These are phyloP conservation scores for Gynandropsis gynandra DNA, from an alignment of 345 rosid genomes.

Conservation along the genomic window DNA sequence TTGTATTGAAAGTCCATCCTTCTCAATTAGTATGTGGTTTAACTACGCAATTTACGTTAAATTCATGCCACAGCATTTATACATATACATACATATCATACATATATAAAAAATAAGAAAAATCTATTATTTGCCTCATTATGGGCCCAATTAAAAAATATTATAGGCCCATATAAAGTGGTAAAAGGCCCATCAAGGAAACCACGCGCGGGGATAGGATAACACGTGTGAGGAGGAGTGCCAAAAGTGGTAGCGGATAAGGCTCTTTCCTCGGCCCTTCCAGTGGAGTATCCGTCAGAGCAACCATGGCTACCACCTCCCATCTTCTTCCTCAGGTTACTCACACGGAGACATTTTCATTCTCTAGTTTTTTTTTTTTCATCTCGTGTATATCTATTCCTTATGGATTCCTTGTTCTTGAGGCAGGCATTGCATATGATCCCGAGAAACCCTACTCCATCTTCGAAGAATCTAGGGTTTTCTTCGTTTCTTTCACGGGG, in stretches of 20 bases:
- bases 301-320: slow-evolving; percentile 38
- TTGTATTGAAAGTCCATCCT: too few species aligned
- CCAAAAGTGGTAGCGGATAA: slow-evolving; percentile 21
- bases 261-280: slow-evolving; percentile 14
- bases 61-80: too few species aligned
- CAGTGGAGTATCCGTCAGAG: slow-evolving; percentile 8
- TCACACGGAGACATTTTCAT: not conserved
- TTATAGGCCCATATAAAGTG: not conserved
- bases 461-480: slow-evolving; percentile 38
- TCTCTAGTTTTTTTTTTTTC: not conserved
- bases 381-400: not conserved
- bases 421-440: slow-evolving; percentile 42
- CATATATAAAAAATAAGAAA: too few species aligned
- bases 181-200: not conserved
- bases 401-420: not conserved
- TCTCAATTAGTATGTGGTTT: too few species aligned
- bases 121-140: not conserved
- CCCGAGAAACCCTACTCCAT: slow-evolving; percentile 35
- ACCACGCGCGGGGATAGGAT: slow-evolving; percentile 11
- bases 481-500: slow-evolving; percentile 31
- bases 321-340: slow-evolving; percentile 62
- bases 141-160: not conserved
- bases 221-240: not conserved
- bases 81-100: too few species aligned
- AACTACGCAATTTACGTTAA: too few species aligned